A percentile compares a stretch with the other conserved stretches of the same genome.
These are phyloP conservation scores for Schizophyllum commune DNA, from an alignment of 1,284 basidiomycete genomes.

Conservation along the genomic window DNA sequence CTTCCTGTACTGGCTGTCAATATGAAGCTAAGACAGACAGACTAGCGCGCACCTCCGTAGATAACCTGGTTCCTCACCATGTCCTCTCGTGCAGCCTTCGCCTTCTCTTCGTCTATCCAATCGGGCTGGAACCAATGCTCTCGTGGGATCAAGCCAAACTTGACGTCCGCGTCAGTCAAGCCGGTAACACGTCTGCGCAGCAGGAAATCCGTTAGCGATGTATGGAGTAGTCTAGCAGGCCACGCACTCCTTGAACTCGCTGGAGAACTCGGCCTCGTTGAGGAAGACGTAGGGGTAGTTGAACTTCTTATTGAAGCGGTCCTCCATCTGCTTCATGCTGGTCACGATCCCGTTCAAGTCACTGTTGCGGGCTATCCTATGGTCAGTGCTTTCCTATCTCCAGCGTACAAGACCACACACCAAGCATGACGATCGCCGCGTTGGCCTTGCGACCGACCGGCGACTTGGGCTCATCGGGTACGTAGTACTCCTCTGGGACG, in stretches of 20 bases:
- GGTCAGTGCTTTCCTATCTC: background rate
- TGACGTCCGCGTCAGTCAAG: slow-evolving; percentile 58
- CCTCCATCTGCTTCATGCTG: slow-evolving; percentile 75
- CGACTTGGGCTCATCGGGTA: slow-evolving; percentile 23
- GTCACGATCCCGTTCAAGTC: slow-evolving; percentile 68
- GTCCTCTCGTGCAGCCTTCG: slow-evolving; percentile 60
- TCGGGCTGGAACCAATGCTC: slow-evolving; percentile 84
- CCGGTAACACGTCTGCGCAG: slow-evolving; percentile 49
- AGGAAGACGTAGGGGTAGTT: slow-evolving; percentile 83
- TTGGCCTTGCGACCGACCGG: slow-evolving; percentile 56
- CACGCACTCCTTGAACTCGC: slow-evolving; percentile 66
- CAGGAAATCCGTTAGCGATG: slow-evolving; percentile 21
- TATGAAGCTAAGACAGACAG: slow-evolving; percentile 1
- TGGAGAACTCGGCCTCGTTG: slow-evolving; percentile 75
- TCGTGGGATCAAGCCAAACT: slow-evolving; percentile 77
- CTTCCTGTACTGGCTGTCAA: slow-evolving; percentile 37
- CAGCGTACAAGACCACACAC: slow-evolving; percentile 17
- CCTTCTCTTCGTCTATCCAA: slow-evolving; percentile 77
- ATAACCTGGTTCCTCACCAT: slow-evolving; percentile 82
- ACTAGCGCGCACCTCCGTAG: slow-evolving; percentile 60
- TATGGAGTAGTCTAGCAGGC: background rate
- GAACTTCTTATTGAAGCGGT: slow-evolving; percentile 81
- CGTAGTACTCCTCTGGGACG: slow-evolving; percentile 49
- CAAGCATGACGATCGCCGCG: slow-evolving; percentile 78
- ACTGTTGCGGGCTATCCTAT: slow-evolving; percentile 56